Percentiles rank a stretch among this genome's conserved stretches.
Conservation (phyloP, 345 rosid genomes). For the Noccaea bulbosa region DNA sequence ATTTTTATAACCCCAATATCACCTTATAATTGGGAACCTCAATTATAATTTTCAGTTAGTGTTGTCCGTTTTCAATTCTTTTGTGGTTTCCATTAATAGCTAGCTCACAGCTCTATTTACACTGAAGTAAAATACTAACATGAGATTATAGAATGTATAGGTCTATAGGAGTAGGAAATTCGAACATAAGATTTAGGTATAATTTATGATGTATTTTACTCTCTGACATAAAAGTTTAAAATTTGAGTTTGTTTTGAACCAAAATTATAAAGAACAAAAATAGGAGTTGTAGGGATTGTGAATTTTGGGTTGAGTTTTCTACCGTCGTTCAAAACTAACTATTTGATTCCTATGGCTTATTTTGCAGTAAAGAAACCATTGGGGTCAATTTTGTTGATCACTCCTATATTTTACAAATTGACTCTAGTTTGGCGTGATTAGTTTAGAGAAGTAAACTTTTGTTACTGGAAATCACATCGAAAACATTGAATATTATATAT, state of each 20-base stretch:
- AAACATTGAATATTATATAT: constrained; percentile 19
- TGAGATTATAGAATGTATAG: no score
- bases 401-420: constrained; percentile 10
- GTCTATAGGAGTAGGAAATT: no score
- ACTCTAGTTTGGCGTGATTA: constrained; percentile 24
- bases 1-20: background rate
- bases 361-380: constrained; percentile 18
- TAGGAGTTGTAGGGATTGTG: background rate
- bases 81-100: no score
- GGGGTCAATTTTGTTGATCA: background rate
- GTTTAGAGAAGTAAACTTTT: constrained; percentile 8
- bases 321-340: background rate
- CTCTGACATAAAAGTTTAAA: background rate
- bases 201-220: no score
- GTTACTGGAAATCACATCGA: constrained; percentile 21
- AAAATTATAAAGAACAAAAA: no score
- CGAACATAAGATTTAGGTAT: no score
- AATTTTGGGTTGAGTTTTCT: background rate
- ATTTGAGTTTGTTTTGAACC: background rate
- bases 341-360: background rate
- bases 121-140: no score
- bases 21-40: constrained; percentile 2
- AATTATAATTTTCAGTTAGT: background rate
- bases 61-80: no score
- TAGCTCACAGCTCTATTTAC: no score